Base-by-base conservation (phyloP, 352 stramenopile species). In the Phytophthora pini region DNA sequence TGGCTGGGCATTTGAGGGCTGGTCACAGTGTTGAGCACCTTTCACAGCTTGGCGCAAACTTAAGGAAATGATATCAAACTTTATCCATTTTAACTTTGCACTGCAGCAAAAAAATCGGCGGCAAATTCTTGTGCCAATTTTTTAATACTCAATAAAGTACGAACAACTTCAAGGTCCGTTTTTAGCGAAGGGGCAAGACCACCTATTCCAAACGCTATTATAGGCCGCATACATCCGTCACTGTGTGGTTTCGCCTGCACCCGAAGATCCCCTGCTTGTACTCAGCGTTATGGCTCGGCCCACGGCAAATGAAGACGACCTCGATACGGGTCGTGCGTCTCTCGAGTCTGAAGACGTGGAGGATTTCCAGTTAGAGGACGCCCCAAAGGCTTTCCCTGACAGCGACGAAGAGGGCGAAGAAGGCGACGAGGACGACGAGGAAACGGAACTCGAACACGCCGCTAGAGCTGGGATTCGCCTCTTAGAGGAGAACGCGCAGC, bases 401-500 rank as follows among this genome's bases (percentile, higher is more conserved):
- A 57, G 39, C 15, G 63, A 66, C 10, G 57, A 71, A 11, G 67
- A 79, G 1, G 63, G 10, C 9, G 59, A 60, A 41, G 61, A 64
- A 20, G 66, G 27, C 67, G 75, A 71, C 69, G 75, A 71, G 4
- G 67, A 76, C 1, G 76, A 79, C 5, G 69, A 82, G 2, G 68
- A 75, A 32, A 74, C 78, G 6, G 79, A 84, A 56, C 75, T 90
- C 3, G 65, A 86, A 43, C 78, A 83, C 46, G 83, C 83, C 0
- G 83, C 83, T 34, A 75, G 83, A 52, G 83, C 83, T 17, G 83
- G 83, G 3, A 92, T 92, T 49, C 78, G 76, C 13, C 64, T 92
- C 39, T 31, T 92, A 22, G 84, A 90, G 51, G 84, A 92, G 55
- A 90, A 92, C 56, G 79, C 73, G 31, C 81, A 89, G 43, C 77